Evolutionary conservation across 768 basidiomycete species (phyloP), one percentile per base, ranked within the genome.

Genomic region (Saitozyma sp.): DNA sequence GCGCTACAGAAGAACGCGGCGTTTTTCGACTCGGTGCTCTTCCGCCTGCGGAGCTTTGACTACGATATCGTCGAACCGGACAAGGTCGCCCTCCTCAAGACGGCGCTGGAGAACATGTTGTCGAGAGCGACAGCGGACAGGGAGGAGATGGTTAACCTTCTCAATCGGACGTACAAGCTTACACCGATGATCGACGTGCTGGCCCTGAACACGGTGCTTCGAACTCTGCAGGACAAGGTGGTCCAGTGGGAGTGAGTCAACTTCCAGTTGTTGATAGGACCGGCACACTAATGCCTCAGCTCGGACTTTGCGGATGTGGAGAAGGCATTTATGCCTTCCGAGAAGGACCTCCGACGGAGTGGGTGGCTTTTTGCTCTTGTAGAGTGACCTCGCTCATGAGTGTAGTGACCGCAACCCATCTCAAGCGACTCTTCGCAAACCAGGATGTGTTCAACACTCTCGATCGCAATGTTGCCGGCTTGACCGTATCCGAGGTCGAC

Each of bases 141-240:
- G n/a, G 84, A 85, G 54, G 89, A 92, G 64, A 86, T 96, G 61
- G 81, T 84, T 53, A 82, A 83, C 5, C 82, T 91, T 52, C 87
- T 96, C 57, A 89, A 92, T 63, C 81, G 83, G 57, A 86, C 91
- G 29, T 96, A 97, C 79, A 85, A 85, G 70, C 87, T 91, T 61
- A 89, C 92, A 0, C 70, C 85, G 0, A 86, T 91, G 55, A 89
- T 85, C 17, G 92, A 96, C 74, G 94, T 92, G 0, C 84, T 95
- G 49, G 90, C 88, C 43, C 84, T 94, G 55, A 97, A 93, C 64
- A 86, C 86, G 68, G 89, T 93, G 6, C 87, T 93, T 53, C 87
- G 89, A 0, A 87, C 87, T 63, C 84, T 93, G 51, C 95, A 97
- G 81, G 92, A 95, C 70, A 89, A 89, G 76, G 91, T 95, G 52